These are phyloP conservation scores for Ustilago vetiveriae DNA, from an alignment of 1,284 basidiomycete genomes.

Conservation along the genomic window DNA sequence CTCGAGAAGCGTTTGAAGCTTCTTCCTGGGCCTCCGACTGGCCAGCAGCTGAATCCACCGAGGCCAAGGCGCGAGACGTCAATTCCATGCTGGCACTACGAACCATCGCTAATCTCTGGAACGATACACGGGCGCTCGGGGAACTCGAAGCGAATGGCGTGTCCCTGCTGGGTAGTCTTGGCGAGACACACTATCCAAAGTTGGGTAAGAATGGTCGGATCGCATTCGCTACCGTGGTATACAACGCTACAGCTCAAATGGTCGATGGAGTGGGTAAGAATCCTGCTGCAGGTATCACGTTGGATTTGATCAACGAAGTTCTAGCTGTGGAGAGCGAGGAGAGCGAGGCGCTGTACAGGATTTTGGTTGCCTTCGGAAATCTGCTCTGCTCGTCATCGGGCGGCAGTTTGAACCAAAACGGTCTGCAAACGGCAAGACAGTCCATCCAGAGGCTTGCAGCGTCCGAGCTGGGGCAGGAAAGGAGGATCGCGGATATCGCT, in stretches of 20 bases:
- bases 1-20: constrained; percentile 75
- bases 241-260: constrained; percentile 71
- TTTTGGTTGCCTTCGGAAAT: constrained; percentile 87
- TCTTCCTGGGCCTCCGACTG: constrained; percentile 75
- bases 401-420: constrained; percentile 7
- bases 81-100: constrained; percentile 86
- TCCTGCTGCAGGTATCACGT: constrained; percentile 28
- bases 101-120: constrained; percentile 80
- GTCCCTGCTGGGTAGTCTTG: constrained; percentile 66
- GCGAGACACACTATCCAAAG: constrained; percentile 44
- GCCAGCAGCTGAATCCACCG: constrained; percentile 66
- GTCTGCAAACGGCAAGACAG: constrained; percentile 10
- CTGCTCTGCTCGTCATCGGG: constrained; percentile 18
- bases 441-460: not conserved
- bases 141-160: constrained; percentile 58
- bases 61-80: constrained; percentile 78
- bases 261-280: constrained; percentile 10
- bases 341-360: constrained; percentile 83
- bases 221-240: constrained; percentile 78
- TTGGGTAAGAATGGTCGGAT: constrained; percentile 78
- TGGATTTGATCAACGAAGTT: constrained; percentile 54
- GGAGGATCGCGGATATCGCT: constrained; percentile 18
- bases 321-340: constrained; percentile 73
- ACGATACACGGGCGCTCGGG: constrained; percentile 62
- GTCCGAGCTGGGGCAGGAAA: constrained; percentile 8